These are phyloP conservation scores for Centella asiatica DNA, from an alignment of 129 eudicot species.

Conservation along the genomic window DNA sequence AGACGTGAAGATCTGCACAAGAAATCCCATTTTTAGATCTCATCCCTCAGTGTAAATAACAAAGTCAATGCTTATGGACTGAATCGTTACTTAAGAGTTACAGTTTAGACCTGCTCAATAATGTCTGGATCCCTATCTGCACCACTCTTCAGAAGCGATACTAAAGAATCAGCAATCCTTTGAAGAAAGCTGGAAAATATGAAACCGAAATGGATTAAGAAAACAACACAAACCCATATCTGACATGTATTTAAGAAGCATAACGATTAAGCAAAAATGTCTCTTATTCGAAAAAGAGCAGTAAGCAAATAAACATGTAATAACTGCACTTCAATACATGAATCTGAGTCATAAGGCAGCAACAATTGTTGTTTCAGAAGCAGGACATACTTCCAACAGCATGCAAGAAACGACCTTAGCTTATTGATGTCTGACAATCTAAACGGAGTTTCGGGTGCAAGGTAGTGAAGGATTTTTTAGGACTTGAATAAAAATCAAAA, in stretches of 20 bases:
- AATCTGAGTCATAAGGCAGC: too few species aligned
- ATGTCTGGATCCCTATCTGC: conserved; percentile 92
- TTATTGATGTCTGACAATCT: too few species aligned
- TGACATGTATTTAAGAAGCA: neutral
- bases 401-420: too few species aligned
- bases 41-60: neutral
- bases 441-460: too few species aligned
- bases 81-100: neutral
- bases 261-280: neutral
- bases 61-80: neutral
- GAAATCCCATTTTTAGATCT: conserved; percentile 7
- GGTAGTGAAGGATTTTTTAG: too few species aligned
- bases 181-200: conserved; percentile 46
- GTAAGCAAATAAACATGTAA: too few species aligned
- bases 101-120: conserved; percentile 67
- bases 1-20: conserved; percentile 73
- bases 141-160: conserved; percentile 62
- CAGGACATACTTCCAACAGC: too few species aligned
- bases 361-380: too few species aligned
- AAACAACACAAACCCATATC: neutral
- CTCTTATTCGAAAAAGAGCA: too few species aligned
- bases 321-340: too few species aligned
- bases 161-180: conserved; percentile 47
- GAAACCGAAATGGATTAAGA: neutral
- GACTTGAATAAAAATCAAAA: too few species aligned